Base-by-base conservation (phyloP, 2,329 filamentous ascomycete species). In the Graphilbum ipis-grandicollis region DNA sequence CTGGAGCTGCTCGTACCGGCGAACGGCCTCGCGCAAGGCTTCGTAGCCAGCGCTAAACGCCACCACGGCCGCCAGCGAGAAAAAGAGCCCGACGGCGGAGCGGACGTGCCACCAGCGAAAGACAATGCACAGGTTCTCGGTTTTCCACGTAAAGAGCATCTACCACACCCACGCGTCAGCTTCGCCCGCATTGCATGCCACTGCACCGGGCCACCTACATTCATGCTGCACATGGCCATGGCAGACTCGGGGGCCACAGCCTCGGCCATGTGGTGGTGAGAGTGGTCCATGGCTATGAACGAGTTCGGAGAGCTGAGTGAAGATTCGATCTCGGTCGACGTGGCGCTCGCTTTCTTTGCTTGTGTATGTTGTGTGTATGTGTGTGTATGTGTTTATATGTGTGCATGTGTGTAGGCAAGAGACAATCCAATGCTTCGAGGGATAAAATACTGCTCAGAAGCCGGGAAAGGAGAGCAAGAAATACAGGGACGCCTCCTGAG, bases 71-170 rank as follows among this genome's bases (percentile, higher is more conserved):
- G 90, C 49, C 42, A 98, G 75, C 21, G 88, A 93, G 50, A 85
- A 56, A 54, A 94, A 50, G 40, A 98, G 77, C 25, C 79, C 79
- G 36, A 71, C 51, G 3, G 76, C 75, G 42, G 77, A 75, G 43
- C 69, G 75, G 56, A 98, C 62, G 59, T 82, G 86, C 90, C 90
- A 98, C 58, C 77, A 74, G 48, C 68, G 70, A 66, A 96, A 98
- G 56, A 98, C 73, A 57, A 98, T 92, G 68, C 90, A 98, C 45
- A 98, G 82, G 60, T 96, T 80, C 39, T 68, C 72, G 3, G 86
- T 88, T 56, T 85, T 75, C 88, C 88, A 98, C 43, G 85, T 96
- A 65, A 98, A 98, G 47, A 96, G 75, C 88, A 94, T 96, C 85
- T 93, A 47, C 13, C 19, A 12, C 10, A 12, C 8, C 10, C 6